These are phyloP conservation scores for Neoscytalidium dimidiatum DNA, from an alignment of 2,329 filamentous ascomycete species.

Conservation along the genomic window DNA sequence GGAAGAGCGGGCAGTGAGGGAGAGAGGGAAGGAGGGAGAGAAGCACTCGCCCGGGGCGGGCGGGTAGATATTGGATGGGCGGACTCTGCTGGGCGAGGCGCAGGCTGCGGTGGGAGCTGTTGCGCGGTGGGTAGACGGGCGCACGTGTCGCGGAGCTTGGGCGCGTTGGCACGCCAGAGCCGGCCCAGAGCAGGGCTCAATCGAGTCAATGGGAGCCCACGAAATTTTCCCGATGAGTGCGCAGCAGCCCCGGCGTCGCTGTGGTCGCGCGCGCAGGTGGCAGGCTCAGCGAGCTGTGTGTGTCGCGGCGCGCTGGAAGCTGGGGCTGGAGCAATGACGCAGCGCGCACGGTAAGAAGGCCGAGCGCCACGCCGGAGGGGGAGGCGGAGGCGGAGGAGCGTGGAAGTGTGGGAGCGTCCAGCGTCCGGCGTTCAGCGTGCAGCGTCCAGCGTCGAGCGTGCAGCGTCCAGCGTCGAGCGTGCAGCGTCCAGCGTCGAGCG, in stretches of 20 bases:
- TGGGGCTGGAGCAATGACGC: constrained; percentile 13
- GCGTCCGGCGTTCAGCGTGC: no score
- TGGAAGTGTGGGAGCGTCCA: no score
- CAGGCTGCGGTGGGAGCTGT: neutral
- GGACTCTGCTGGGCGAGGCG: neutral
- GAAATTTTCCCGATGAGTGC: constrained; percentile 12
- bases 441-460: no score
- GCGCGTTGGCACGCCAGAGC: neutral
- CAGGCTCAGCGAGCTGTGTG: neutral
- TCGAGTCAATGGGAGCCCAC: neutral
- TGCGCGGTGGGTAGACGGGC: neutral
- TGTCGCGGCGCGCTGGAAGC: neutral
- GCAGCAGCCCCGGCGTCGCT: neutral
- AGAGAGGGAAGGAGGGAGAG: neutral
- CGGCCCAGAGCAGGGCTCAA: neutral
- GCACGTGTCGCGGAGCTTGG: neutral
- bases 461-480: no score
- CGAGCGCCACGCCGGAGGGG: constrained; percentile 7
- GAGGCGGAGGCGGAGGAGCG: no score
- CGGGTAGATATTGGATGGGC: constrained; percentile 12
- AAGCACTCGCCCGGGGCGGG: constrained; percentile 4
- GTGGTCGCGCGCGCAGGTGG: neutral
- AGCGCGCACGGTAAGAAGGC: constrained; percentile 16
- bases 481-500: no score
- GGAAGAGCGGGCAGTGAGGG: neutral